Percentiles rank a stretch among this genome's conserved stretches.
Conservation (phyloP, 306 rosid genomes). For the Canavalia ensiformis region DNA sequence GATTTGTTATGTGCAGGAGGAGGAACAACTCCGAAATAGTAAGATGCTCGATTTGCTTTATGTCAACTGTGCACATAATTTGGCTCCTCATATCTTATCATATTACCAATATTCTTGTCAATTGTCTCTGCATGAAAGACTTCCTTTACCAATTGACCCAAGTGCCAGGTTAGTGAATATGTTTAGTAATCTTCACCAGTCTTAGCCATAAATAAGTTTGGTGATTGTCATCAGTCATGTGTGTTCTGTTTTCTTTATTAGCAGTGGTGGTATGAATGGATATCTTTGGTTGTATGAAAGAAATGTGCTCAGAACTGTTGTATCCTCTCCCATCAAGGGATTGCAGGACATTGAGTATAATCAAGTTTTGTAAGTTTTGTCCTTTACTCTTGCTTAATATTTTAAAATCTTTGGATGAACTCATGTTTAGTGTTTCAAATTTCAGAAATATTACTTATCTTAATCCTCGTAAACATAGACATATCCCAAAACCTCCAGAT, state of each 20-base stretch:
- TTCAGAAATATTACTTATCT: constrained; percentile 84
- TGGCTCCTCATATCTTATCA: constrained; percentile 61
- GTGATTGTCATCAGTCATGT: constrained; percentile 25
- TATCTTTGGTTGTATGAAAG: constrained; percentile 77
- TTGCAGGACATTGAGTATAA: constrained; percentile 69
- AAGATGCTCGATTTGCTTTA: constrained; percentile 85
- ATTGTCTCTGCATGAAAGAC: constrained; percentile 56
- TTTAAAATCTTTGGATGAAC: constrained; percentile 36
- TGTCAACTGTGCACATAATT: constrained; percentile 69
- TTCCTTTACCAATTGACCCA: constrained; percentile 54
- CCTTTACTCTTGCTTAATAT: constrained; percentile 42
- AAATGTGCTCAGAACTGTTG: constrained; percentile 60
- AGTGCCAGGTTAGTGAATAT: constrained; percentile 72
- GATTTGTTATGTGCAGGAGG: constrained; percentile 69
- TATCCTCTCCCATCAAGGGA: constrained; percentile 80
- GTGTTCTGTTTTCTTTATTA: constrained; percentile 34
- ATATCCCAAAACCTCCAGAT: constrained; percentile 76
- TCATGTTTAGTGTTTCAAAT: constrained; percentile 51
- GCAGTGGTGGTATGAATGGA: constrained; percentile 96
- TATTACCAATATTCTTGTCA: constrained; percentile 60
- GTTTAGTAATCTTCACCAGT: constrained; percentile 39
- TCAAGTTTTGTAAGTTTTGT: constrained; percentile 81
- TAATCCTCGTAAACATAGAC: constrained; percentile 65
- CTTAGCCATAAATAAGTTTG: constrained; percentile 32
- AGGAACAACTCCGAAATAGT: constrained; percentile 79